Base-by-base conservation (phyloP, 2,329 filamentous ascomycete species). In the Fonsecaea pedrosoi region DNA sequence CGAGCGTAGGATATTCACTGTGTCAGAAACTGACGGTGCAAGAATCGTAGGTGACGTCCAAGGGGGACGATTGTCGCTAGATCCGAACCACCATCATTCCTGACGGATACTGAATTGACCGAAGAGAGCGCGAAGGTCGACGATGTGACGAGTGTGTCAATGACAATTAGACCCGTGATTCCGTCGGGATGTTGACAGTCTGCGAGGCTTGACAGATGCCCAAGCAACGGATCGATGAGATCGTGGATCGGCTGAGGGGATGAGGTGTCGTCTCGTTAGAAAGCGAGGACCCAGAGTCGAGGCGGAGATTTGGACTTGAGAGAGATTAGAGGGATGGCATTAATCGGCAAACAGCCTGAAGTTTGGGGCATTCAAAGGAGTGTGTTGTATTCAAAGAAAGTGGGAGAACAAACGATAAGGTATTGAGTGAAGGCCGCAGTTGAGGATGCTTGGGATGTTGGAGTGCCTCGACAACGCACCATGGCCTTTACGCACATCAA, bases 381-480 rank as follows among this genome's bases (percentile, higher is more conserved):
- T 32, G 59, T 38, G 35, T 6, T 40, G 18, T 58, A 54, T 37
- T 35, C 54, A 34, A 55, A 55, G 34, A 35, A n/a, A 34, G 59
- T 37, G 32, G 53, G 38, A 54, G 48, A 54, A 61, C n/a, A 48
- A 54, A 61, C 59, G 42, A 54, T 35, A 35, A 61, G 34, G 18
- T 18, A 3, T 38, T 38, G 32, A 38, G 32, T 21, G n/a, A 35
- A 61, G 48, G 42, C 40, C n/a, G 59, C 45, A 53, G 59, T 54
- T 38, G 55, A 62, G 54, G 60, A 35, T 40, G 54, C 38, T 62
- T 63, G 56, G 63, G 48, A 54, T 37, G 56, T 34, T 32, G 30
- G 13, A 45, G 50, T 38, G 60, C 45, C 32, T 34, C 42, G 18
- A 38, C 4, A n/a, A 5, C 10, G 18, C 15, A 18, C 40, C 40